phyloP scores from a whole-genome alignment of 148 eudicot species.

The Beta vulgaris region DNA sequence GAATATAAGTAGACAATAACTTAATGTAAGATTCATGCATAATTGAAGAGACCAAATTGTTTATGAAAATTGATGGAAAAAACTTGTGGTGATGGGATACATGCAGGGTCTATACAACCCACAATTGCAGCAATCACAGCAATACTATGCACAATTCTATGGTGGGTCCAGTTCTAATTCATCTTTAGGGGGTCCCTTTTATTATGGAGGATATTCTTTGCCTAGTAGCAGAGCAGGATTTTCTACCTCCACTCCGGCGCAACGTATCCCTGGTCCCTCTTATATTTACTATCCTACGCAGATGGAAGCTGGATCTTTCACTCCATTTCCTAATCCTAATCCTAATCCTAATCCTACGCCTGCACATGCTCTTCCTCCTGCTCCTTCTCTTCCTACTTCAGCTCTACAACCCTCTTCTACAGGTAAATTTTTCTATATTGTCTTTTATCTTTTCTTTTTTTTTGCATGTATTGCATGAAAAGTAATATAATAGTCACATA shows the following conservation, averaged over 20 bases:
- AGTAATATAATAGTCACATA: too few species aligned
- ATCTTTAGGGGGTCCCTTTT: slow-evolving; percentile 43
- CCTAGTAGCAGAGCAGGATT: slow-evolving; percentile 35
- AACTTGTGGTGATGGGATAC: background rate
- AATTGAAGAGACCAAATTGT: slow-evolving; percentile 4
- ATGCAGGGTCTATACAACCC: slow-evolving; percentile 61
- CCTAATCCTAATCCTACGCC: slow-evolving; percentile 24
- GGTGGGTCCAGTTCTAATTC: slow-evolving; percentile 44
- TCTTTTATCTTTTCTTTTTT: background rate
- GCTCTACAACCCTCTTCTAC: slow-evolving; percentile 17
- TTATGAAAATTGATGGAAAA: background rate
- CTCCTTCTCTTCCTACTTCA: slow-evolving; percentile 3
- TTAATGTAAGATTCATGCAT: too few species aligned
- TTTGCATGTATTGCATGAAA: too few species aligned
- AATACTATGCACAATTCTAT: slow-evolving; percentile 59
- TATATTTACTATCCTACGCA: slow-evolving; percentile 35
- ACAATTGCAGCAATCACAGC: slow-evolving; percentile 58
- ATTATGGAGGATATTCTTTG: slow-evolving; percentile 52
- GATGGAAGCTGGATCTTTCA: background rate
- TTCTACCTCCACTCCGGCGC: slow-evolving; percentile 35
- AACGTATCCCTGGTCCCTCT: slow-evolving; percentile 23
- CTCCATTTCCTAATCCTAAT: slow-evolving; percentile 23
- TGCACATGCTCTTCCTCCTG: slow-evolving; percentile 4
- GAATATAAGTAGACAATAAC: background rate
- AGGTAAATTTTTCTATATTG: slow-evolving; percentile 7